Percentiles rank a stretch among this genome's conserved stretches.
Evolutionary conservation across 176 grass and related monocot genomes (phyloP).

Genomic region (Eragrostis curvula): DNA sequence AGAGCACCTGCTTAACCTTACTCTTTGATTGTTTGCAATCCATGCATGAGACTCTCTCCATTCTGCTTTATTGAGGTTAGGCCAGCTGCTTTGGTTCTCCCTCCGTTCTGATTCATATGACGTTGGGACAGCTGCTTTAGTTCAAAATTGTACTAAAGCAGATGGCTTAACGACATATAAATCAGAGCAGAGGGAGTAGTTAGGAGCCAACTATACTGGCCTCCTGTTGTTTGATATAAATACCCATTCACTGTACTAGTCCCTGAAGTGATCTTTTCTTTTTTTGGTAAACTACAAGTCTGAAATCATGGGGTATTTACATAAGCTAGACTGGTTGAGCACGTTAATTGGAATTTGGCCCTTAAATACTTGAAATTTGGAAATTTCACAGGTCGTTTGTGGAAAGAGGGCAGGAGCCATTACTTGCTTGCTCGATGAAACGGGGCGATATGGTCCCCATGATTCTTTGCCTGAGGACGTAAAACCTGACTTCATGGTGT

Average conservation of each 20-base stretch:
- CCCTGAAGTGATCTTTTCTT: background rate
- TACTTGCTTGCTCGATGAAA: constrained; percentile 97
- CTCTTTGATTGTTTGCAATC: background rate
- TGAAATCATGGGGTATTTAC: background rate
- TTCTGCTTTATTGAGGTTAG: no score
- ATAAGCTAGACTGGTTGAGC: background rate
- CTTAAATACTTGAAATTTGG: background rate
- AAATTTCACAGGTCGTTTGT: constrained; percentile 65
- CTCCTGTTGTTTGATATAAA: constrained; percentile 1
- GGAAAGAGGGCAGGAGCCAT: constrained; percentile 86
- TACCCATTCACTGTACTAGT: background rate
- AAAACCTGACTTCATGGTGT: constrained; percentile 83
- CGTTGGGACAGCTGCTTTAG: no score
- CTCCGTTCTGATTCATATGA: no score
- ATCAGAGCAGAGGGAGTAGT: no score
- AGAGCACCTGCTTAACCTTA: no score
- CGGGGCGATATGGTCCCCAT: constrained; percentile 51
- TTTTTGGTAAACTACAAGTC: background rate
- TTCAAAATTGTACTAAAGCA: no score
- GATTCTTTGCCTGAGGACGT: constrained; percentile 63
- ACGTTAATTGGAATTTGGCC: background rate
- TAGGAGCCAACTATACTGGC: background rate
- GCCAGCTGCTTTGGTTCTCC: no score
- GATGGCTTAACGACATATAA: no score
- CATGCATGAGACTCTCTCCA: background rate